phyloP scores from a whole-genome alignment of 768 basidiomycete genomes.

The Calocybe indica region DNA sequence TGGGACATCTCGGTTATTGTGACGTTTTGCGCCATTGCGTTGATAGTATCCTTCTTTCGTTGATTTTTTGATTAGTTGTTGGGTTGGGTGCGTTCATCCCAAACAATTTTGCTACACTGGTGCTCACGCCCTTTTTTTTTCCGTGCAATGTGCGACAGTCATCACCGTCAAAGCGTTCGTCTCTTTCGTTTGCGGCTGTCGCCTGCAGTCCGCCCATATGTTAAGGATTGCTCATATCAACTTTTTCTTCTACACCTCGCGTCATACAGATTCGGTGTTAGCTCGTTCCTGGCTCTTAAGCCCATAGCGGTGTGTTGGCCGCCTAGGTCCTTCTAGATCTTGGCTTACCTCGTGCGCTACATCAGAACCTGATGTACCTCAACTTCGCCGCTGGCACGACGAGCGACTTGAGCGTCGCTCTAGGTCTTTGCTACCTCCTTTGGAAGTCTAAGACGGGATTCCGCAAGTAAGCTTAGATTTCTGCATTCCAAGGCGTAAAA shows the following conservation, averaged over 20 bases:
- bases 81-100: slow-evolving; percentile 26
- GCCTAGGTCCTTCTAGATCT: neutral
- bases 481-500: too few species aligned
- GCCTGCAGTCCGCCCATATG: too few species aligned
- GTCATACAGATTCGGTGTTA: slow-evolving; percentile 29
- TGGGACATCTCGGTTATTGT: too few species aligned
- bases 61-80: slow-evolving; percentile 18
- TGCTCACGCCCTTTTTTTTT: neutral
- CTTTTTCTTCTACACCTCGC: neutral
- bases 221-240: neutral
- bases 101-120: neutral
- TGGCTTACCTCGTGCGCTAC: too few species aligned
- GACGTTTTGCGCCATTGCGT: too few species aligned
- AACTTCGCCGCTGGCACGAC: slow-evolving; percentile 45
- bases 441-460: slow-evolving; percentile 47
- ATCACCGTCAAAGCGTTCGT: slow-evolving; percentile 47
- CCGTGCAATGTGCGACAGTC: slow-evolving; percentile 19
- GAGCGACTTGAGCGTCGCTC: slow-evolving; percentile 46
- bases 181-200: neutral
- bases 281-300: slow-evolving; percentile 29
- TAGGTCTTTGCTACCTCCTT: slow-evolving; percentile 43
- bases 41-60: slow-evolving; percentile 1
- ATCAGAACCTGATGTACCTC: slow-evolving; percentile 43
- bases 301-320: slow-evolving; percentile 27
- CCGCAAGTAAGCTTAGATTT: slow-evolving; percentile 23